Percentiles rank a stretch among this genome's conserved stretches.
phyloP scores from a whole-genome alignment of 2,329 filamentous ascomycete genomes.

The Hypoxylon sp. region DNA sequence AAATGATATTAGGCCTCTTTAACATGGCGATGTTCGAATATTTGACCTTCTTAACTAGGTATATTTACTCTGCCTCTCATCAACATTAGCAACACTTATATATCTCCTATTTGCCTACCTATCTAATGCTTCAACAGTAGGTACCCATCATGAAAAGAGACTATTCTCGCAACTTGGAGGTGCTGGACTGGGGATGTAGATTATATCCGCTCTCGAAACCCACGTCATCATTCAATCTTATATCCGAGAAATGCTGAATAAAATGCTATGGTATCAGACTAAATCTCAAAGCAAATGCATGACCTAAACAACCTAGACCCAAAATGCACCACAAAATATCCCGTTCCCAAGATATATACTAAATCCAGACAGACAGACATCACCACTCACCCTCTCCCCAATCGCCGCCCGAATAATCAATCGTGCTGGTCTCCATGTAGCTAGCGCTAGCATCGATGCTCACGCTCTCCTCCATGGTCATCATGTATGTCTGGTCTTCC shows the following conservation, averaged over 20 bases:
- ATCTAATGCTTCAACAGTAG: too few species aligned
- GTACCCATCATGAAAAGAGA: too few species aligned
- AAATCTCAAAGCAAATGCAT: not conserved
- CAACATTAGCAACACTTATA: too few species aligned
- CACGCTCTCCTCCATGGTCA: slow-evolving; percentile 42
- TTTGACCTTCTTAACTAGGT: too few species aligned
- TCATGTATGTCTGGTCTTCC: slow-evolving; percentile 17
- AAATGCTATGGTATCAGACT: slow-evolving; percentile 19
- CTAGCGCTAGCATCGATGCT: slow-evolving; percentile 35
- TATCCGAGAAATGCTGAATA: not conserved
- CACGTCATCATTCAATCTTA: not conserved
- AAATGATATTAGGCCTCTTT: too few species aligned
- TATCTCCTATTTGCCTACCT: too few species aligned
- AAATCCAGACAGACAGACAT: not conserved
- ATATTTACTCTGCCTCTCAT: too few species aligned
- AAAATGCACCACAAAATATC: not conserved
- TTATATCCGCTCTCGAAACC: too few species aligned
- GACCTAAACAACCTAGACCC: not conserved
- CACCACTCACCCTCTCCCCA: slow-evolving; percentile 46
- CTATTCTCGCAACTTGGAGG: not conserved
- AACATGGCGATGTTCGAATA: too few species aligned
- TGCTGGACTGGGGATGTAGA: not conserved
- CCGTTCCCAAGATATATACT: not conserved
- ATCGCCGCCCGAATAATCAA: slow-evolving; percentile 50
- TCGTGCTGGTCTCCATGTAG: slow-evolving; percentile 20